Percentiles rank a stretch among this genome's conserved stretches.
Conservation (phyloP, 148 eudicot genomes). For the Camellia lanceoleosa region DNA sequence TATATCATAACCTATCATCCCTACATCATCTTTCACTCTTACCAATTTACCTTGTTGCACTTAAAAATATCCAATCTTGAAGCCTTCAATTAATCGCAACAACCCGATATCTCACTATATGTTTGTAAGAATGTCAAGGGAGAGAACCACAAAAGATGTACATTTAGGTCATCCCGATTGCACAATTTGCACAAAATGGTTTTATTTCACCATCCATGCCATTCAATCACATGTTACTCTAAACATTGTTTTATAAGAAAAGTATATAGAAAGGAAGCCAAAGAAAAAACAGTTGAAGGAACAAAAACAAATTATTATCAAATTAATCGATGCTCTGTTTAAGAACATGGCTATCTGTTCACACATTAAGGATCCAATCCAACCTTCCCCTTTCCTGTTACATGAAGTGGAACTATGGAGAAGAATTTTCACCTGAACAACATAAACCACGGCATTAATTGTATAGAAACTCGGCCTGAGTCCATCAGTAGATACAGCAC, state of each 20-base stretch:
- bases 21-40: not conserved
- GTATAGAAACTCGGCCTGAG: slow-evolving; percentile 80
- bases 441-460: slow-evolving; percentile 76
- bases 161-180: not conserved
- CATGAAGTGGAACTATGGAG: slow-evolving; percentile 5
- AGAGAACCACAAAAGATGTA: not conserved
- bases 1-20: not conserved
- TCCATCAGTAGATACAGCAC: slow-evolving; percentile 81
- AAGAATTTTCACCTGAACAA: slow-evolving; percentile 66
- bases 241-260: not conserved
- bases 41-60: not conserved
- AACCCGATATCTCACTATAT: not conserved
- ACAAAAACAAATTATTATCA: not conserved
- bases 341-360: not conserved
- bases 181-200: not conserved
- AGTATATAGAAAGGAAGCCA: not conserved
- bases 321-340: not conserved
- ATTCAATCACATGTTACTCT: not conserved
- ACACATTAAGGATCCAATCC: not conserved
- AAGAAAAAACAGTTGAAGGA: not conserved
- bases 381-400: not conserved
- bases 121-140: not conserved
- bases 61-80: not conserved
- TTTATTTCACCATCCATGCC: not conserved
- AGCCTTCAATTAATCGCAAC: not conserved